Conservation (phyloP, 1,139 yeast genomes). For the Lodderomyces theae region DNA sequence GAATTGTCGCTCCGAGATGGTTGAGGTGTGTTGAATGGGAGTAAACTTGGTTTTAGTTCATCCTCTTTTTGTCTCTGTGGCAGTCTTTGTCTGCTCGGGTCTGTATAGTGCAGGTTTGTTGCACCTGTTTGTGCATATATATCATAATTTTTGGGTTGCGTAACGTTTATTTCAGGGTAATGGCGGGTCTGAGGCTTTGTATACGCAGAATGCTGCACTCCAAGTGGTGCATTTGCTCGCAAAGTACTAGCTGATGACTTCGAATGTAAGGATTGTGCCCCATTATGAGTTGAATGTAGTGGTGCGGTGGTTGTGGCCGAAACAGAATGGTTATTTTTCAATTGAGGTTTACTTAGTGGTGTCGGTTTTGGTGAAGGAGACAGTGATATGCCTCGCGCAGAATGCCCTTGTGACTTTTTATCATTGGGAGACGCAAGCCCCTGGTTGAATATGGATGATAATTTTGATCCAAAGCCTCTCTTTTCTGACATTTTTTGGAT, state of each 20-base stretch:
- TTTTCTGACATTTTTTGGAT: conserved; percentile 14
- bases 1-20: background rate
- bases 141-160: background rate
- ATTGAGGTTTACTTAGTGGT: conserved; percentile 8
- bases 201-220: background rate
- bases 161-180: background rate
- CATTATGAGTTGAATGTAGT: conserved; percentile 1
- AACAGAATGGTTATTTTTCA: conserved; percentile 5
- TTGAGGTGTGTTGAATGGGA: background rate
- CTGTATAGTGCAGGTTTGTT: background rate
- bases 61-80: background rate
- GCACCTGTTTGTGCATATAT: background rate
- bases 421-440: conserved; percentile 7
- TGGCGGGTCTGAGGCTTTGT: background rate
- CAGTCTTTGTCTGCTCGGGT: background rate
- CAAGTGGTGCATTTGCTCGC: conserved; percentile 3
- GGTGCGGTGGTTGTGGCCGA: conserved; percentile 1
- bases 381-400: conserved; percentile 1
- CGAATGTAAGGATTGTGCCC: conserved; percentile 3
- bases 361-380: conserved; percentile 2
- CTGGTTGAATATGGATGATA: conserved; percentile 15
- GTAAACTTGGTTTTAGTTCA: background rate
- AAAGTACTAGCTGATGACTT: conserved; percentile 7
- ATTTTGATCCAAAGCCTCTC: conserved; percentile 16
- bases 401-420: conserved; percentile 5